Evolutionary conservation across 2,329 filamentous ascomycete species (phyloP), one percentile per base, ranked within the genome.

Genomic region (Alternaria burnsii): DNA sequence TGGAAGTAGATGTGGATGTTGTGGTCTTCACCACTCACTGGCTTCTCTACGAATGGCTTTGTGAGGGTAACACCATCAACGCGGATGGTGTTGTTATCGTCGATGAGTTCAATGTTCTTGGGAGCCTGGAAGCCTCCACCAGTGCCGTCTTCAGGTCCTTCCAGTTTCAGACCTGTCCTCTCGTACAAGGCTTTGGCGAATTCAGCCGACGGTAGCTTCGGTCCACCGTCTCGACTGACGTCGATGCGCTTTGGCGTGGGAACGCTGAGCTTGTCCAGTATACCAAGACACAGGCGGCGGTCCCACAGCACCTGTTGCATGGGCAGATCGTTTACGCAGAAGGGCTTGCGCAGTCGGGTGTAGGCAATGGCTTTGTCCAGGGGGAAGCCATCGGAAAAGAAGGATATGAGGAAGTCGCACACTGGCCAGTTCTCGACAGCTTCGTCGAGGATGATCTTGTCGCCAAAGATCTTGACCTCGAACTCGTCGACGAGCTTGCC

Each of bases 241-340:
- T 98, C 94, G 26, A 99, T 79, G 59, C 96, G 88, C 71, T 89
- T 89, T 0, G 96, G 95, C 0, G 94, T 97, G 9, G 92, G 92
- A 2, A 99, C 94, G 59, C 90, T 88, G 75, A 98, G 91, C 71
- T 91, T 89, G 77, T 98, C 94, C 50, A 99, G 84, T 32, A 99
- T 91, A 58, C 87, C 89, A 20, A 99, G 85, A 70, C 95, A 98
- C 24, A 98, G 84, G 34, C 96, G 89, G 48, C 96, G 89, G 78
- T 99, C 95, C 95, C 95, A 99, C 3, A 99, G 83, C 6, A 99
- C 88, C 78, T 96, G 94, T 78, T 99, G 95, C 93, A 99, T 97
- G 1, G 93, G 92, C 43, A 99, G 84, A 78, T 99, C 94, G 75
- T 99, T 99, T 74, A 99, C 94, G 76, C 94, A 97, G 71, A 97